Percentiles rank a stretch among this genome's conserved stretches.
These are phyloP conservation scores for Penicillium robsamsonii DNA, from an alignment of 495 filamentous ascomycete genomes.

Conservation along the genomic window DNA sequence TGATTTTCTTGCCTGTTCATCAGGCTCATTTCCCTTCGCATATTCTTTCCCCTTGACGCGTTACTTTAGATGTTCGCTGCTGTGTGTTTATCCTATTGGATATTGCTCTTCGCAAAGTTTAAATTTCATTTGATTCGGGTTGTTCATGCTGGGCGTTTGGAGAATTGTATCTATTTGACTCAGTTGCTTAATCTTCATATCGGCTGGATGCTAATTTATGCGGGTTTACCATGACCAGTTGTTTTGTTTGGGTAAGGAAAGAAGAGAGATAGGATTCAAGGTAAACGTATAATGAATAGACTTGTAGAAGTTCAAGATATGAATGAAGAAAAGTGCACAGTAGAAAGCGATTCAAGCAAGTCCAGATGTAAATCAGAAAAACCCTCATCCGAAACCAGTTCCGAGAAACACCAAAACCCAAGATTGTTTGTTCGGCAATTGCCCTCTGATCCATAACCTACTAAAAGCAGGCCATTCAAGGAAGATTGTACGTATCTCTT, in stretches of 20 bases:
- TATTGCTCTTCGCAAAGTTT: slow-evolving; percentile 3
- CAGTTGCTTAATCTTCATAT: slow-evolving; percentile 1
- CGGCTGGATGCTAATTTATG: background rate
- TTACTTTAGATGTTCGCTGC: slow-evolving; percentile 2
- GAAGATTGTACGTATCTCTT: background rate
- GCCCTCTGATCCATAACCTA: background rate
- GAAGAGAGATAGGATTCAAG: background rate
- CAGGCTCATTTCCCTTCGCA: background rate
- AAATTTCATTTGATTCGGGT: slow-evolving; percentile 5
- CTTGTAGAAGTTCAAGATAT: background rate
- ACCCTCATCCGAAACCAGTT: slow-evolving; percentile 6
- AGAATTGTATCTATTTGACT: slow-evolving; percentile 6
- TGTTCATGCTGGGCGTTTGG: slow-evolving; percentile 13
- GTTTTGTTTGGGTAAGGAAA: background rate
- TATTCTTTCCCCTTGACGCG: background rate
- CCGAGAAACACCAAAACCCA: slow-evolving; percentile 9
- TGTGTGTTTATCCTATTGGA: background rate
- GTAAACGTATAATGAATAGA: background rate
- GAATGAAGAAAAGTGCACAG: background rate
- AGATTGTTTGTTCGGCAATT: background rate
- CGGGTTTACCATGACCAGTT: too few species aligned
- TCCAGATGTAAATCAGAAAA: background rate
- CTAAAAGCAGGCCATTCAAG: background rate
- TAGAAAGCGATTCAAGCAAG: background rate
- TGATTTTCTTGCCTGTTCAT: background rate